phyloP scores from a whole-genome alignment of 2,329 filamentous ascomycete genomes.

The Fusarium sp. region DNA sequence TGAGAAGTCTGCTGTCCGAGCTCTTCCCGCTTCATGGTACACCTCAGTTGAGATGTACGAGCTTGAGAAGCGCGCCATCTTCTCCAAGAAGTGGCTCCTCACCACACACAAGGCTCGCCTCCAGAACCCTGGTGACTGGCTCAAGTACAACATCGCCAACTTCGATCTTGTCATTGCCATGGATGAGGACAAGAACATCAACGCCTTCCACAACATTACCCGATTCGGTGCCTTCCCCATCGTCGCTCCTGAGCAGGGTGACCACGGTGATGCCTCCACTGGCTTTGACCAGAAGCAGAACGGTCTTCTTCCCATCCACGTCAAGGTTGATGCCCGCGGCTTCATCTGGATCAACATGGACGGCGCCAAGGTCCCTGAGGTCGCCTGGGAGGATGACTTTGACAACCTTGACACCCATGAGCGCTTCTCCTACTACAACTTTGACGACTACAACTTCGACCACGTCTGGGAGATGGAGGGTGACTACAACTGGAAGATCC shows the following conservation, averaged over 20 bases:
- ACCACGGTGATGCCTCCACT: constrained; percentile 62
- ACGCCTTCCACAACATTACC: constrained; percentile 72
- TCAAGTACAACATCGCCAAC: constrained; percentile 65
- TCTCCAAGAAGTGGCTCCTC: constrained; percentile 67
- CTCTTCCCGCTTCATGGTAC: constrained; percentile 65
- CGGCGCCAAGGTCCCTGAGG: constrained; percentile 55
- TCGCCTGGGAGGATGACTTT: constrained; percentile 65
- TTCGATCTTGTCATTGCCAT: constrained; percentile 65
- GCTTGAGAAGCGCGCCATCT: constrained; percentile 67
- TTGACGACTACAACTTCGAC: constrained; percentile 66
- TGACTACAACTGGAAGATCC: constrained; percentile 69
- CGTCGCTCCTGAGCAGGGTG: constrained; percentile 54
- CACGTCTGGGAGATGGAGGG: constrained; percentile 68
- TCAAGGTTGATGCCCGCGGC: constrained; percentile 63
- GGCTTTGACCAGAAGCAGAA: constrained; percentile 69
- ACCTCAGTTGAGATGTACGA: constrained; percentile 65
- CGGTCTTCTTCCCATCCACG: constrained; percentile 65
- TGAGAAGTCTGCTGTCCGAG: constrained; percentile 44
- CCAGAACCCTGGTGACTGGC: constrained; percentile 65
- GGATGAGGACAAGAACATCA: constrained; percentile 63
- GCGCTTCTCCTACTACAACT: constrained; percentile 59
- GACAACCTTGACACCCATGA: constrained; percentile 58
- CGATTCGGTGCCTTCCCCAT: constrained; percentile 70
- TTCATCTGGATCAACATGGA: constrained; percentile 72
- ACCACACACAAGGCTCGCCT: constrained; percentile 64